Evolutionary conservation across 495 filamentous ascomycete genomes (phyloP).

Genomic region (Penicillium atrosanguineum): DNA sequence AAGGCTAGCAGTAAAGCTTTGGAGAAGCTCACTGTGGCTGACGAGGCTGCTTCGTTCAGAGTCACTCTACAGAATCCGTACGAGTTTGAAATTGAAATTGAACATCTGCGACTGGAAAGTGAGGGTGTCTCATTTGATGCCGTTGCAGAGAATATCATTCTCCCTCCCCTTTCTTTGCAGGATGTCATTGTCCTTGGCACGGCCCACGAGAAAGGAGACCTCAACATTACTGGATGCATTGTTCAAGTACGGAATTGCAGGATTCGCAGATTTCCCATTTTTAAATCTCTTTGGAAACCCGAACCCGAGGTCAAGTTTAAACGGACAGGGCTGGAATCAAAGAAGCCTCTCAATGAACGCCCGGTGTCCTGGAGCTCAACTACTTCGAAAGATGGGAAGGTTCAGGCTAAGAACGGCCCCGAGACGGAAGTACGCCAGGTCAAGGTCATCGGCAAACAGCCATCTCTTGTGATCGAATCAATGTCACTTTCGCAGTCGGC

Average conservation of each 20-base stretch:
- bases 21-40: conserved; percentile 70
- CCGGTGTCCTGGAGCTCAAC: conserved; percentile 56
- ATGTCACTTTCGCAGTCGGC: conserved; percentile 80
- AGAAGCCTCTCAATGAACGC: conserved; percentile 52
- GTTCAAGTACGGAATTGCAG: conserved; percentile 79
- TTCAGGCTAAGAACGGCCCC: conserved; percentile 34
- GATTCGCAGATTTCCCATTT: conserved; percentile 80
- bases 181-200: conserved; percentile 69
- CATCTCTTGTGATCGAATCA: conserved; percentile 69
- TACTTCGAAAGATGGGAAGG: conserved; percentile 41
- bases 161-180: conserved; percentile 79
- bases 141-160: conserved; percentile 57
- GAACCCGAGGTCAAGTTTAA: conserved; percentile 72
- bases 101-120: conserved; percentile 71
- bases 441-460: conserved; percentile 75
- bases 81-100: conserved; percentile 87
- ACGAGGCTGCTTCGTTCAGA: conserved; percentile 71
- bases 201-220: conserved; percentile 59
- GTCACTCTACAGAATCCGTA: conserved; percentile 90
- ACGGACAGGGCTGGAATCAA: conserved; percentile 61
- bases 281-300: conserved; percentile 70
- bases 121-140: conserved; percentile 70
- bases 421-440: conserved; percentile 43
- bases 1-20: conserved; percentile 59
- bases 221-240: conserved; percentile 74